A percentile compares a stretch with the other conserved stretches of the same genome.
These are phyloP conservation scores for Yamadazyma diospyri DNA, from an alignment of 1,139 yeast species.

Conservation along the genomic window DNA sequence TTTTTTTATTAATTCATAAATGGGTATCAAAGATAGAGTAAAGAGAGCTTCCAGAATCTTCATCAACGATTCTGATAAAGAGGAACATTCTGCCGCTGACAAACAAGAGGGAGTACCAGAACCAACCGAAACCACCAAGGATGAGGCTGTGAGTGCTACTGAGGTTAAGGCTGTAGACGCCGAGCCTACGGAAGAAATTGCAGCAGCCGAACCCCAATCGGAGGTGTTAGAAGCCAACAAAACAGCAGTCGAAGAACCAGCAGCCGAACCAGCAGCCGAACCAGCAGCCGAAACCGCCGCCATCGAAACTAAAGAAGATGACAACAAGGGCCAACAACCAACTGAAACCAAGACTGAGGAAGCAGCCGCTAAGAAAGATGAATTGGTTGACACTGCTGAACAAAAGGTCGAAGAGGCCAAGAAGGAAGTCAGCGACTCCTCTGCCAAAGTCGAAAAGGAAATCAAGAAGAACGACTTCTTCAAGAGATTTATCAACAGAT, in stretches of 20 bases:
- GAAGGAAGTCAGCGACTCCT: slow-evolving; percentile 26
- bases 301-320: slow-evolving; percentile 9
- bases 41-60: slow-evolving; percentile 46
- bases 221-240: slow-evolving; percentile 5
- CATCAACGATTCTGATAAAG: slow-evolving; percentile 31
- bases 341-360: slow-evolving; percentile 9
- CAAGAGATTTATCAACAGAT: slow-evolving; percentile 46
- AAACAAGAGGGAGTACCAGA: slow-evolving; percentile 10
- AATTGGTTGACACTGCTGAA: slow-evolving; percentile 13
- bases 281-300: slow-evolving; percentile 13
- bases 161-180: slow-evolving; percentile 10
- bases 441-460: slow-evolving; percentile 30
- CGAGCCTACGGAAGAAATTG: slow-evolving; percentile 25
- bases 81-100: slow-evolving; percentile 17
- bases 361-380: slow-evolving; percentile 12
- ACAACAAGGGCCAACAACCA: slow-evolving; percentile 5
- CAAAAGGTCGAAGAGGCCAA: slow-evolving; percentile 24
- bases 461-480: slow-evolving; percentile 48
- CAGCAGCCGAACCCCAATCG: slow-evolving; percentile 21
- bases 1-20: slow-evolving; percentile 9
- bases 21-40: slow-evolving; percentile 46
- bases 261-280: slow-evolving; percentile 12
- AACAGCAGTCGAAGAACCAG: slow-evolving; percentile 12
- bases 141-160: slow-evolving; percentile 1
- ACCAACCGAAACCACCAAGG: slow-evolving; percentile 4